Base-by-base conservation (phyloP, 1,139 yeast species). In the Schwanniomyces etchellsii region DNA sequence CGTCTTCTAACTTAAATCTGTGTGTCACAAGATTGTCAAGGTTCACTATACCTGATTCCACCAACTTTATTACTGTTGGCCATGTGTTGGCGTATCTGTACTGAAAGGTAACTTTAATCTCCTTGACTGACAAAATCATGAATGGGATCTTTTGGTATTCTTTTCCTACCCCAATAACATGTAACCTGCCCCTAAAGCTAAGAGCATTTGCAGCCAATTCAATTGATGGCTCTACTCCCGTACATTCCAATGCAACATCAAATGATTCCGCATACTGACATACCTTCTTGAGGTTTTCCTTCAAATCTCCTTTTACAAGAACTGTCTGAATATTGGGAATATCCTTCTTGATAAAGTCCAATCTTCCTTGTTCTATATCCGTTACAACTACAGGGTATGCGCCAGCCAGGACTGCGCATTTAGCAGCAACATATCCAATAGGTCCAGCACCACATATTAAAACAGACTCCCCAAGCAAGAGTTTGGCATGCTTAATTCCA, bases 71-170 rank as follows among this genome's bases (percentile, higher is more conserved):
- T 5, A 43, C 35, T 3, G 53, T 43, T 18, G 57, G 65, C 64
- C 64, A 60, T 11, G 64, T 50, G 32, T 56, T 60, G 26, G 60
- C 57, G 37, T 60, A 60, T 42, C 66, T 51, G 42, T 59, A 58
- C 36, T 57, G 57, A 35, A 59, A 58, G 30, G 52, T 56, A 27
- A 60, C 52, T 34, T 57, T 60, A 26, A 59, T 50, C 33, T 60
- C 65, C 18, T 56, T 61, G 6, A 60, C 44, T 3, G 65, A 59
- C 13, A 58, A 41, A 28, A 54, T 56, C 65, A 59, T 60, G 44
- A 60, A 58, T 33, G 65, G 65, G 45, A 60, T 53, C 28, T 52
- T 52, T 40, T 57, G 52, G 31, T 55, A 43, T 16, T 39, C 45
- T 33, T 45, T 47, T 18, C 65, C 64, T 5, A 60, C 64, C 30